These are phyloP conservation scores for Dacryopinax primogenitus DNA, from an alignment of 768 basidiomycete species.

Conservation along the genomic window DNA sequence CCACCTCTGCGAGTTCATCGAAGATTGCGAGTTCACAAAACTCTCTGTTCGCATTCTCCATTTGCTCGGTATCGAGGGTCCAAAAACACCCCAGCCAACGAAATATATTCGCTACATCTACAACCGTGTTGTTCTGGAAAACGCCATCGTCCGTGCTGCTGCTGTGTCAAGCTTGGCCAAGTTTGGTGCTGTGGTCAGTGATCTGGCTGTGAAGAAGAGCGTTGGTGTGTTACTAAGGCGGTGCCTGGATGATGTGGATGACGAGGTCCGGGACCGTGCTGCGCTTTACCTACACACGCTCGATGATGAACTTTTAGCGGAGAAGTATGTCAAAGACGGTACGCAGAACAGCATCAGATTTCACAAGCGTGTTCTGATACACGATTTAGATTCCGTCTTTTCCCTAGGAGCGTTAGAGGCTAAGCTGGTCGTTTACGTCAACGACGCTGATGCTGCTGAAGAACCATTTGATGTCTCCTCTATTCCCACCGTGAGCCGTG, in stretches of 20 bases:
- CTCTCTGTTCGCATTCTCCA: constrained; percentile 94
- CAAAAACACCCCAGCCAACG: constrained; percentile 87
- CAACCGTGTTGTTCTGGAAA: constrained; percentile 96
- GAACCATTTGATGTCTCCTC: constrained; percentile 71
- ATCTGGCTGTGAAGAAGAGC: constrained; percentile 66
- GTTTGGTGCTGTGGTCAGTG: constrained; percentile 83
- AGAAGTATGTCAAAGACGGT: constrained; percentile 90
- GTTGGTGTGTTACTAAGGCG: constrained; percentile 79
- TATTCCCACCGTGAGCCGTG: constrained; percentile 88
- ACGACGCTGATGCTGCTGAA: constrained; percentile 55
- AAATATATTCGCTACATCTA: constrained; percentile 99
- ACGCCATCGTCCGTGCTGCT: constrained; percentile 92
- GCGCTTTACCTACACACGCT: constrained; percentile 84
- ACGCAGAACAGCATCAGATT: constrained; percentile 16
- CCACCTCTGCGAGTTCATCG: constrained; percentile 98
- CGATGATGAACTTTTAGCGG: constrained; percentile 64
- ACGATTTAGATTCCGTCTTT: constrained; percentile 69
- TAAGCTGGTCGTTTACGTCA: constrained; percentile 87
- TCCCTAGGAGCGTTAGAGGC: constrained; percentile 82
- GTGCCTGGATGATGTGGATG: constrained; percentile 95
- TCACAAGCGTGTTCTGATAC: neutral
- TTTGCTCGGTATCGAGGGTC: constrained; percentile 88
- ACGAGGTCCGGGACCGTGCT: constrained; percentile 96
- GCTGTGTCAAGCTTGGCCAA: constrained; percentile 91
- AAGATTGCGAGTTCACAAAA: constrained; percentile 99